Percentiles rank a stretch among this genome's conserved stretches.
phyloP scores from a whole-genome alignment of 2,329 filamentous ascomycete species.

The Xylaria sp. region DNA sequence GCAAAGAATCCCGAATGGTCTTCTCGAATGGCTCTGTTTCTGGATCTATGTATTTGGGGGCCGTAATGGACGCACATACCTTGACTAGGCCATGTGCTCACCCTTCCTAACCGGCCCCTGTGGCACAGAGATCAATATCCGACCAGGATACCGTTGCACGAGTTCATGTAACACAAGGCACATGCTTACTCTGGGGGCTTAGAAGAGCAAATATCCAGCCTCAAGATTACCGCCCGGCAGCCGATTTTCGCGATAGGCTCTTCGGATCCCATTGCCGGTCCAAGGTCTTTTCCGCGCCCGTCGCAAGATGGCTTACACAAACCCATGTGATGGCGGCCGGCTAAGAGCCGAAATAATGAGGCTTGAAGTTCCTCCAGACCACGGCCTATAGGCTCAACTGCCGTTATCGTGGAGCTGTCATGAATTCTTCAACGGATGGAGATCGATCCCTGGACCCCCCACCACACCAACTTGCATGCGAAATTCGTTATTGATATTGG shows the following conservation, averaged over 20 bases:
- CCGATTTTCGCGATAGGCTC: not conserved
- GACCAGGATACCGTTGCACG: constrained; percentile 15
- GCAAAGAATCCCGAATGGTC: not conserved
- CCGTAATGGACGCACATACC: constrained; percentile 10
- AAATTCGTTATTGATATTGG: constrained; percentile 18
- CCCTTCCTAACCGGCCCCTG: not conserved
- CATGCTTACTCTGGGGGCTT: not conserved
- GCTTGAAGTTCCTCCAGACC: constrained; percentile 8
- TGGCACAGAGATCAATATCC: constrained; percentile 22
- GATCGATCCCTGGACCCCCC: constrained; percentile 6
- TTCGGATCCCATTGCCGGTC: not conserved
- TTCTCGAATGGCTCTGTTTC: constrained; percentile 5
- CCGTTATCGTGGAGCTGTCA: constrained; percentile 13
- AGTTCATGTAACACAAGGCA: constrained; percentile 15
- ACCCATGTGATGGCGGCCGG: constrained; percentile 5
- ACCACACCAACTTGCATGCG: constrained; percentile 16
- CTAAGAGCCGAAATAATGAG: constrained; percentile 15
- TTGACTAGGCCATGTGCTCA: not conserved
- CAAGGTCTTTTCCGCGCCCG: not conserved
- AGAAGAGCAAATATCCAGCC: not conserved
- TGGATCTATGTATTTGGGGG: constrained; percentile 17
- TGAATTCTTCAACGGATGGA: constrained; percentile 19
- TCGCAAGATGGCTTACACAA: not conserved
- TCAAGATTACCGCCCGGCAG: constrained; percentile 3
- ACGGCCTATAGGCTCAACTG: constrained; percentile 27